These are phyloP conservation scores for Wickerhamiella allomyrinae DNA, from an alignment of 805 yeast species.

Conservation along the genomic window DNA sequence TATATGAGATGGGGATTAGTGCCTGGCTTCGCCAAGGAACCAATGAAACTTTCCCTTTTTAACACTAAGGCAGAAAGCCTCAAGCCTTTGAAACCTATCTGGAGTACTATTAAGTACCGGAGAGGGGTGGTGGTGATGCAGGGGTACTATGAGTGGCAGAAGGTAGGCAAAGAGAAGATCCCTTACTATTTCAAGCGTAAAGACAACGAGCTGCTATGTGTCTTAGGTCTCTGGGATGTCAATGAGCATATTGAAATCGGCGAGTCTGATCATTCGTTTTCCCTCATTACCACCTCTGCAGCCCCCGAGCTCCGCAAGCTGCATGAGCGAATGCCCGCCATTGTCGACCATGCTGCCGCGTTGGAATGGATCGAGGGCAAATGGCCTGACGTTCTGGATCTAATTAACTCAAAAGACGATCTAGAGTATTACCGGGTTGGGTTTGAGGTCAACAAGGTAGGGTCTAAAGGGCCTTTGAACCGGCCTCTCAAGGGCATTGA, in stretches of 20 bases:
- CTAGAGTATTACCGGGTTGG: conserved; percentile 44
- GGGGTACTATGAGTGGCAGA: conserved; percentile 79
- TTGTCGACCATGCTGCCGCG: conserved; percentile 37
- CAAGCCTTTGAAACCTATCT: conserved; percentile 33
- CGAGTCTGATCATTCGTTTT: conserved; percentile 34
- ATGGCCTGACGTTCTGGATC: conserved; percentile 43
- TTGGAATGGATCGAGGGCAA: conserved; percentile 36
- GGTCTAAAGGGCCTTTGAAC: conserved; percentile 33
- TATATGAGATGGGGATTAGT: conserved; percentile 72
- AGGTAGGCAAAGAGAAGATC: conserved; percentile 29
- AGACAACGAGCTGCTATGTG: conserved; percentile 39
- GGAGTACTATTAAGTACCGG: conserved; percentile 38
- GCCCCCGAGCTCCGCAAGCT: conserved; percentile 47
- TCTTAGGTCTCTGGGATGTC: conserved; percentile 44
- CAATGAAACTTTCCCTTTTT: conserved; percentile 27
- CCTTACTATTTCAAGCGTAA: conserved; percentile 56
- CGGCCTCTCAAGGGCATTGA: conserved; percentile 16
- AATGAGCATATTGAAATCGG: conserved; percentile 15
- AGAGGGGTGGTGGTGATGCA: conserved; percentile 67
- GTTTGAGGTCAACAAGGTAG: conserved; percentile 48
- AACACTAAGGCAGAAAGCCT: conserved; percentile 64
- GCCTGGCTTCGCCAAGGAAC: conserved; percentile 30
- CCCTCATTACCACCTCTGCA: conserved; percentile 66
- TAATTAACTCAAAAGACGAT: conserved; percentile 30
- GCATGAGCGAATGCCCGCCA: conserved; percentile 67